Base-by-base conservation (phyloP, 2,329 filamentous ascomycete species). In the Botryosphaeria agaves region DNA sequence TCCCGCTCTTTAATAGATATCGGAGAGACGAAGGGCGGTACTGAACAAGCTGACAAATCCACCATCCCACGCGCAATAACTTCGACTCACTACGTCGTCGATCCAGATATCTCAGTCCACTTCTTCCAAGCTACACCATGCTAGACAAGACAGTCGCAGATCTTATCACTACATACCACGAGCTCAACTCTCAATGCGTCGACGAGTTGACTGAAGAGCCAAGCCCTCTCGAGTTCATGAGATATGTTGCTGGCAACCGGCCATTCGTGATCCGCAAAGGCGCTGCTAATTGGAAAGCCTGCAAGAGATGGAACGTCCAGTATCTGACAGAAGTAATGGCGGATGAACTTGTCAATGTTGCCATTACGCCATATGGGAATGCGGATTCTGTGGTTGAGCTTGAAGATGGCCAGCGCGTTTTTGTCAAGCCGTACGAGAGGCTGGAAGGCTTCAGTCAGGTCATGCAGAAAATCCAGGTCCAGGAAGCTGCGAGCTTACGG, bases 181-280 rank as follows among this genome's bases (percentile, higher is more conserved):
- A 83, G 40, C 66, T 85, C 32, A 87, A 87, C 45, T 51, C 62
- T 33, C 48, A 56, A 14, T 41, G 44, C 11, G 59, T 84, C 33
- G 66, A 77, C 27, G 70, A 73, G 40, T 61, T 84, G 3, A 26
- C 58, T 9, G 59, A 67, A 25, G 69, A 76, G 29, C 81, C 81
- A 3, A 79, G 73, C 17, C 68, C 81, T 0, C 64, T 89, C 5
- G 76, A 85, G 45, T 87, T 87, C 47, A 77, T 84, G 72, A 69
- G 77, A 43, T 76, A 72, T 50, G 78, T 85, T 14, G 65, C 76
- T 11, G 64, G 60, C 20, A 89, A 87, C 46, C 66, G 71, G 1
- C 81, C 81, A 0, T 85, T 87, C 41, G 67, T 87, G 3, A 57
- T 85, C 17, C 64, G 76, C 21, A 56, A 62, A 6, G 77, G 64